Conservation (phyloP, 768 basidiomycete species). For the Hericium erinaceus region DNA sequence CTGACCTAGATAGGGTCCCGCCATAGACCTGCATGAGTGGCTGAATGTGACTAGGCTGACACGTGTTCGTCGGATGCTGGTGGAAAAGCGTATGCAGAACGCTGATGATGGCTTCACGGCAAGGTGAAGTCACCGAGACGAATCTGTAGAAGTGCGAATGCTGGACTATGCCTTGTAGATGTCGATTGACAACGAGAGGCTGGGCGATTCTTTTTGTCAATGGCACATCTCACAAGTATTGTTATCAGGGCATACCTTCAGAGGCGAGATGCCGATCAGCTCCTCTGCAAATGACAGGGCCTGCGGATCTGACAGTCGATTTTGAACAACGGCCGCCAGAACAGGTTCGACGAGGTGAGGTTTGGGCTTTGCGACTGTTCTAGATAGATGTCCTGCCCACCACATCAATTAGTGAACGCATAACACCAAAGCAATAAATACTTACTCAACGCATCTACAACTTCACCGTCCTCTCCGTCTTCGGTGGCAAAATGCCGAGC, state of each 20-base stretch:
- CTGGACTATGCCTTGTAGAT: constrained; percentile 68
- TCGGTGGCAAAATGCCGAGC: constrained; percentile 6
- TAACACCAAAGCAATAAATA: neutral
- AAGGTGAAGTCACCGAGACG: constrained; percentile 22
- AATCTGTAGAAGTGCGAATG: constrained; percentile 51
- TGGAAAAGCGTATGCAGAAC: constrained; percentile 61
- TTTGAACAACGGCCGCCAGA: constrained; percentile 52
- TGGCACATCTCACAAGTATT: neutral
- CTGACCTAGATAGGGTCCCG: constrained; percentile 59
- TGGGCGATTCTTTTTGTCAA: constrained; percentile 8
- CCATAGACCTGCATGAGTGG: constrained; percentile 68
- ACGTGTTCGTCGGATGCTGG: constrained; percentile 73
- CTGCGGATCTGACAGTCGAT: constrained; percentile 35
- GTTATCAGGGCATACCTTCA: constrained; percentile 48
- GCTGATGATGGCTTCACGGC: constrained; percentile 40
- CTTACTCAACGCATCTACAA: constrained; percentile 4
- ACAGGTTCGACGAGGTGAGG: constrained; percentile 63
- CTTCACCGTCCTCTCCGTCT: neutral
- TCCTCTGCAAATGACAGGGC: constrained; percentile 21
- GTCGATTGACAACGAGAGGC: constrained; percentile 68
- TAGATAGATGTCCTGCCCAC: constrained; percentile 7
- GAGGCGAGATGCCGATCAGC: constrained; percentile 16
- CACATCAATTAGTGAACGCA: neutral
- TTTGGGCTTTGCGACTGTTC: constrained; percentile 24
- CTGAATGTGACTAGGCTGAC: constrained; percentile 75